Conservation (phyloP, 2,329 filamentous ascomycete genomes). For the Beauveria brongniartii region DNA sequence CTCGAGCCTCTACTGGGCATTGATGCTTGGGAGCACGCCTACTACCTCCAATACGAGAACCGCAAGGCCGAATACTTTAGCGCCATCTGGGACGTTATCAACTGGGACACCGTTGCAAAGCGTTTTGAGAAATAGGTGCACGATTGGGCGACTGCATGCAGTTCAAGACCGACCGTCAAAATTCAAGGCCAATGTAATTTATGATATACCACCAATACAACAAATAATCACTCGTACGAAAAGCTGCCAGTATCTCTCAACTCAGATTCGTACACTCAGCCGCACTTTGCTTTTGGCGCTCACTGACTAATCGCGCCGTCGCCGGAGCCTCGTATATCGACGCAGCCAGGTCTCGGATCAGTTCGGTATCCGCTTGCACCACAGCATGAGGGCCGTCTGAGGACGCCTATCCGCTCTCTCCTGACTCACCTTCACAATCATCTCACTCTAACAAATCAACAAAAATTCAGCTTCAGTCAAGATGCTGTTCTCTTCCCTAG, state of each 20-base stretch:
- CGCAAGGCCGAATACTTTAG: slow-evolving; percentile 93
- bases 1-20: slow-evolving; percentile 78
- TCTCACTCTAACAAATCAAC: neutral
- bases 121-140: slow-evolving; percentile 49
- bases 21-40: slow-evolving; percentile 94
- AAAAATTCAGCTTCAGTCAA: neutral
- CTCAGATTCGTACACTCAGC: too few relatives aligned
- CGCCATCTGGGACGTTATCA: slow-evolving; percentile 89
- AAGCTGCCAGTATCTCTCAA: too few relatives aligned
- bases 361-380: neutral
- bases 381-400: neutral
- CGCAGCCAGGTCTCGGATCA: neutral
- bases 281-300: too few relatives aligned
- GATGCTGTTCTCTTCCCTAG: neutral
- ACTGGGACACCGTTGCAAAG: slow-evolving; percentile 86
- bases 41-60: slow-evolving; percentile 95
- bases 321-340: neutral
- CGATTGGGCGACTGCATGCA: neutral
- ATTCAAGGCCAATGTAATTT: slow-evolving; percentile 1
- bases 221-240: neutral
- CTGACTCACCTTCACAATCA: neutral
- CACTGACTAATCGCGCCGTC: neutral
- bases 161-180: neutral
- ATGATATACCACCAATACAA: slow-evolving; percentile 7
- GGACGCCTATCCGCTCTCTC: neutral